These are phyloP conservation scores for Elymus sibiricus DNA, from an alignment of 176 grass and related monocot genomes.

Conservation along the genomic window DNA sequence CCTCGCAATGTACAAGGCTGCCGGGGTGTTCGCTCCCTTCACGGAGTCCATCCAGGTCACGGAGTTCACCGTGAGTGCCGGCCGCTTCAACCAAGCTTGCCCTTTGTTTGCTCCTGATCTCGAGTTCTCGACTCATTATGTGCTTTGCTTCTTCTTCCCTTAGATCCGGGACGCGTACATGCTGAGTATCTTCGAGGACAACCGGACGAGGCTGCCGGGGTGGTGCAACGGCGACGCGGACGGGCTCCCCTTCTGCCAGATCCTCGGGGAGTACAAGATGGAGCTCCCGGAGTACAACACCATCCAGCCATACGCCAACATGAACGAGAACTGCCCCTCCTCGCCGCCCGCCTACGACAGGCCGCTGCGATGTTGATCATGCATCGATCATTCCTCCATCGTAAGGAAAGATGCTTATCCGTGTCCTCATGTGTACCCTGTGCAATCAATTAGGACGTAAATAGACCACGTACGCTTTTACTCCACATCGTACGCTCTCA, in stretches of 20 bases:
- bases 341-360: slow-evolving; percentile 63
- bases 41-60: slow-evolving; percentile 88
- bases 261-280: slow-evolving; percentile 91
- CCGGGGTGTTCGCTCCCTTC: slow-evolving; percentile 71
- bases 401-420: neutral
- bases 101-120: neutral
- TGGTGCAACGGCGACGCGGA: slow-evolving; percentile 71
- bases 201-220: slow-evolving; percentile 65
- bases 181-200: slow-evolving; percentile 94
- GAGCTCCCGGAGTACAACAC: slow-evolving; percentile 89
- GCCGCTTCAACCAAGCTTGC: neutral
- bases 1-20: slow-evolving; percentile 85
- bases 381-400: neutral
- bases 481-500: neutral
- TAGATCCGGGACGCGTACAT: slow-evolving; percentile 95
- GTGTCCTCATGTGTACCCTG: neutral
- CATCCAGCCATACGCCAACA: slow-evolving; percentile 75
- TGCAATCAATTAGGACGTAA: neutral
- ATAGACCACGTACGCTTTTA: neutral
- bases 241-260: slow-evolving; percentile 80
- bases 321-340: slow-evolving; percentile 98
- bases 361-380: slow-evolving; percentile 50
- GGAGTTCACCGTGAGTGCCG: slow-evolving; percentile 87
- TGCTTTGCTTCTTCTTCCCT: neutral
- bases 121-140: neutral